Base-by-base conservation (phyloP, 768 basidiomycete species). In the Lentinus tigrinus region DNA sequence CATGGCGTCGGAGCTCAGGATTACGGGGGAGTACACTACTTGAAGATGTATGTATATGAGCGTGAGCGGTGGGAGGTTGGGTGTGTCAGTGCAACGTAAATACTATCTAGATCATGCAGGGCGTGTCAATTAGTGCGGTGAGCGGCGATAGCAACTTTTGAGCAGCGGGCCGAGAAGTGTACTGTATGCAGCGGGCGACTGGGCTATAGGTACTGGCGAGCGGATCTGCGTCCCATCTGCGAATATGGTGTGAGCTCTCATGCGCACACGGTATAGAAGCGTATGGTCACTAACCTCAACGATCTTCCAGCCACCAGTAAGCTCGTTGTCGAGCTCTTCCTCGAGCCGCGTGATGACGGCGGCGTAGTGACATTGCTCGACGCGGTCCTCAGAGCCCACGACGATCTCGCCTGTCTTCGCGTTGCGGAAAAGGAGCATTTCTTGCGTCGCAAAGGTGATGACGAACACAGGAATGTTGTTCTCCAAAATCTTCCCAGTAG, bases 251-350 rank as follows among this genome's bases (percentile, higher is more conserved):
- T 44, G 36, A 67, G 24, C 58, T 42, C 56, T 44, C 24, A 47
- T 3, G 37, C 11, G 17, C 16, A 8, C 47, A 19, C 19, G n/a
- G 5, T 3, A 40, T 40, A n/a, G 16, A 11, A 24, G 36, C 40
- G 24, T 27, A 39, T 16, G 31, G 31, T 11, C 16, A 75, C 83
- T 50, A 69, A 95, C 94, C 87, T 98, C 96, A 26, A 98, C 82
- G 52, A 98, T 85, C 74, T 98, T 98, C 96, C 97, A 99, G 13
- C 97, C 97, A 42, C 93, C 95, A 0, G 97, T 99, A 44, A 97
- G 79, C 71, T 95, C 92, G 70, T 98, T 91, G 27, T 85, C 86
- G 61, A 98, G 76, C 69, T 98, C 93, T 65, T 89, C 88, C 68
- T 92, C 88, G 28, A 93, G 75, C 26, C 95, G 84, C 17, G 95